Evolutionary conservation across 768 basidiomycete genomes (phyloP), one percentile per base, ranked within the genome.

Genomic region (Lentinula guzmanii): DNA sequence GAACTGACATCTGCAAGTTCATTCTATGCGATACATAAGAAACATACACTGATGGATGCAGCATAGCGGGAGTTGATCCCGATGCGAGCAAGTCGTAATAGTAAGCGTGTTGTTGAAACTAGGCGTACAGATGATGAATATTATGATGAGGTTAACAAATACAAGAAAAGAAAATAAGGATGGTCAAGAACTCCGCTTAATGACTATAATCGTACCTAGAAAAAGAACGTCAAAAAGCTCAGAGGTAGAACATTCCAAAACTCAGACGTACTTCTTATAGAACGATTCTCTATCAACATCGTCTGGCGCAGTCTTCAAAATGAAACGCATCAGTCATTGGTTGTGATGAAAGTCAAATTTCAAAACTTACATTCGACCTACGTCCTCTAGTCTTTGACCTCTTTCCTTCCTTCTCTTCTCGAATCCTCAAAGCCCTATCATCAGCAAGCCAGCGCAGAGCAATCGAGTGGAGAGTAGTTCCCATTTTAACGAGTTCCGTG

Each of bases 401-500:
- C 70, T 80, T 72, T 28, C 86, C 84, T 35, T 76, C 67, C 59
- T 74, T 76, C 74, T 91, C 85, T 35, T 88, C 75, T 67, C 79
- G 75, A 15, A 77, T 79, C 21, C 90, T 81, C 58, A 83, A 71
- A 51, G 86, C 83, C 48, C 91, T 80, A 67, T 99, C 97, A 67
- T 91, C 87, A 65, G 81, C 85, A 45, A 98, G 78, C 97, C 97
- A 99, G 52, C 84, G 79, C 41, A 98, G 73, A 3, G 95, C 95
- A 18, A 92, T 75, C 10, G 75, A 72, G 70, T 97, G 89, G 39
- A 99, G 73, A 2, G 77, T 63, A 4, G 77, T 70, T 9, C 55
- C 55, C 10, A 41, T 9, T 39, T 56, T 53, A 0, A 70, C 61
- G 16, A 69, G 63, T 5, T 64, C 64, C 9, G 62, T 54, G 48